Base-by-base conservation (phyloP, 768 basidiomycete species). In the Agrocybe pediades region DNA sequence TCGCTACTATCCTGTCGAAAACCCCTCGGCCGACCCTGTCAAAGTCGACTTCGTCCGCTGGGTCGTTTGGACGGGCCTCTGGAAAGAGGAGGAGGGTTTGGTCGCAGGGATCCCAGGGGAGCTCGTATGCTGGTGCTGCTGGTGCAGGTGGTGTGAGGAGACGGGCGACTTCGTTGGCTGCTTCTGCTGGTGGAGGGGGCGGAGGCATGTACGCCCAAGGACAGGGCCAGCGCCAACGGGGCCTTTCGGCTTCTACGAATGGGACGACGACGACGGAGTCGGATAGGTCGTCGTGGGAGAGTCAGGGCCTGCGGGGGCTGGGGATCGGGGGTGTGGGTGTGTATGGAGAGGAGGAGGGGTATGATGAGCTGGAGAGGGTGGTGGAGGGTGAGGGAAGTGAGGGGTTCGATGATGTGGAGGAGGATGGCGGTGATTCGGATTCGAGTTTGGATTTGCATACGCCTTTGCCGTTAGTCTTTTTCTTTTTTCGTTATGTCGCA, bases 361-460 rank as follows among this genome's bases (percentile, higher is more conserved):
- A 19, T 5, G 24, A n/a, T 13, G 26, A 17, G 41, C 62, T 62
- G 56, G 45, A 53, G 33, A 56, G 52, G 20, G 55, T 60, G 43
- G 59, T 64, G 43, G 41, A 60, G 60, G 42, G 55, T 16, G 41
- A 16, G 17, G 23, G 25, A 2, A 15, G 46, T 17, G 53, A 6
- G 45, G 19, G 26, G n/a, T 25, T 13, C 2, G 33, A 26, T 19
- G 46, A 54, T 19, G 46, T 15, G 43, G 47, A 44, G 27, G 68
- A 67, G 4, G 72, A 66, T 9, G 76, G 55, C 0, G 69, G 71
- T 21, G 82, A 81, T n/a, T 86, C 84, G 13, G 84, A 86, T 69
- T 86, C 85, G 16, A 85, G 83, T 65, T 64, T 87, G 46, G 86
- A 88, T 68, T 61, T 88, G 26, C 85, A 87, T 59, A 88, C 86